A percentile compares a stretch with the other conserved stretches of the same genome.
These are phyloP conservation scores for Keithomyces neogunnii DNA, from an alignment of 2,329 filamentous ascomycete species.

Conservation along the genomic window DNA sequence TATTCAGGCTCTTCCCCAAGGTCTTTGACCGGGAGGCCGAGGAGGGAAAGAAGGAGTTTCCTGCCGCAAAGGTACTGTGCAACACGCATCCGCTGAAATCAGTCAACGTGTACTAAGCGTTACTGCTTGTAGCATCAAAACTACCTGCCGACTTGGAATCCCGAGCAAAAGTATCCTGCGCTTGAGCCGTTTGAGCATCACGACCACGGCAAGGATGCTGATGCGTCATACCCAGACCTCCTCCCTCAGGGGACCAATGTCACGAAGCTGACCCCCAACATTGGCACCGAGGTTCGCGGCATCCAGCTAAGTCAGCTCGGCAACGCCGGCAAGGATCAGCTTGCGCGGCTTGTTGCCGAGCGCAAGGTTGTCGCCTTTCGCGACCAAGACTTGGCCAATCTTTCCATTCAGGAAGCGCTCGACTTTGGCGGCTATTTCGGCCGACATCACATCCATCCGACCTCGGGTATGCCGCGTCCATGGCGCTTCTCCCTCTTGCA, in stretches of 20 bases:
- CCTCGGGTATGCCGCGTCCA: slow-evolving; percentile 40
- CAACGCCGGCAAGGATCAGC: slow-evolving; percentile 54
- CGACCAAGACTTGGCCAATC: slow-evolving; percentile 54
- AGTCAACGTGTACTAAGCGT: too few species aligned
- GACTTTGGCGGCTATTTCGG: slow-evolving; percentile 62
- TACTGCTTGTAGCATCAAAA: too few species aligned
- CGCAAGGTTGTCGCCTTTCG: slow-evolving; percentile 61
- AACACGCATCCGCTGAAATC: too few species aligned
- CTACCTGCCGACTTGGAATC: too few species aligned
- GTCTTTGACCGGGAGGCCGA: too few species aligned
- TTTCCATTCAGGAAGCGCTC: slow-evolving; percentile 54
- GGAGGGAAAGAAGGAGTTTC: too few species aligned
- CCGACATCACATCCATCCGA: slow-evolving; percentile 63
- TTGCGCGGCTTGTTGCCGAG: slow-evolving; percentile 57
- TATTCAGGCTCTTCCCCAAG: too few species aligned
- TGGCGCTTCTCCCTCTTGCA: too few species aligned
- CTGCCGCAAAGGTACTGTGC: too few species aligned
- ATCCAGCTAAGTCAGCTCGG: slow-evolving; percentile 56
- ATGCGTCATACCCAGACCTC: not conserved
- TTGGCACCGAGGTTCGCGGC: slow-evolving; percentile 55
- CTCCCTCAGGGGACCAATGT: not conserved
- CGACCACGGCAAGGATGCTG: too few species aligned
- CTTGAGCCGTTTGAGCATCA: too few species aligned
- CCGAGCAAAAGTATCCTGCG: too few species aligned
- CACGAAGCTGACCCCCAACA: slow-evolving; percentile 47